Evolutionary conservation across 2,329 filamentous ascomycete species (phyloP).

Genomic region (Chalaropsis ovoidea): DNA sequence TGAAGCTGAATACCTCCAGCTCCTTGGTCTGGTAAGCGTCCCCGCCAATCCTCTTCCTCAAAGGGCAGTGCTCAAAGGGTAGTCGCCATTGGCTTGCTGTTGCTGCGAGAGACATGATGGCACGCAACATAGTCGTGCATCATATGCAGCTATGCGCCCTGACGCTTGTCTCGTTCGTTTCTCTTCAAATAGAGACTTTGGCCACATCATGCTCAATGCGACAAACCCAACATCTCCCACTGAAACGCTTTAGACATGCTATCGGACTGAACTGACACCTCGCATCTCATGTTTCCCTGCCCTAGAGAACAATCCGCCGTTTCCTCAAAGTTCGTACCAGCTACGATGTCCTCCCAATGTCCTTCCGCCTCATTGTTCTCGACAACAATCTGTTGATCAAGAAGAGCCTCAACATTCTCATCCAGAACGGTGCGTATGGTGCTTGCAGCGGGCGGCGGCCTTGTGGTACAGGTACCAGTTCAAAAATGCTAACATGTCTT

Average conservation of each 20-base stretch:
- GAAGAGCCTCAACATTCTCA: constrained; percentile 90
- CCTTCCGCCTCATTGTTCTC: constrained; percentile 89
- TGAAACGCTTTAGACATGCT: neutral
- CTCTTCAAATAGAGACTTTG: neutral
- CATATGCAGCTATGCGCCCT: constrained; percentile 2
- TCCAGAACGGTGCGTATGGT: constrained; percentile 65
- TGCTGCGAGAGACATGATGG: neutral
- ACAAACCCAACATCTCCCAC: constrained; percentile 2
- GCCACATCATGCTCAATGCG: constrained; percentile 7
- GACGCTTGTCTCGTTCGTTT: neutral
- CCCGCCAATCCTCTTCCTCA: neutral
- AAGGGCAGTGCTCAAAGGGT: neutral
- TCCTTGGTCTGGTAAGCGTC: constrained; percentile 61
- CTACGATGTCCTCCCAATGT: constrained; percentile 94
- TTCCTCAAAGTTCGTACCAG: constrained; percentile 94
- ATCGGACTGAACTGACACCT: neutral
- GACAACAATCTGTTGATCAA: constrained; percentile 92
- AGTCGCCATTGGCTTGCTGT: neutral
- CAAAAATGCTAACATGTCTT: neutral
- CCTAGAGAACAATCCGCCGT: constrained; percentile 77
- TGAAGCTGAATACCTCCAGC: constrained; percentile 63
- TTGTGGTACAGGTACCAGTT: neutral
- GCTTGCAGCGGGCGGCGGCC: too few species aligned
- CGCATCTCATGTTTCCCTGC: constrained; percentile 13
- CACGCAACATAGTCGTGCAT: too few species aligned